These are phyloP conservation scores for Mikania micrantha DNA, from an alignment of 129 eudicot genomes.

Conservation along the genomic window DNA sequence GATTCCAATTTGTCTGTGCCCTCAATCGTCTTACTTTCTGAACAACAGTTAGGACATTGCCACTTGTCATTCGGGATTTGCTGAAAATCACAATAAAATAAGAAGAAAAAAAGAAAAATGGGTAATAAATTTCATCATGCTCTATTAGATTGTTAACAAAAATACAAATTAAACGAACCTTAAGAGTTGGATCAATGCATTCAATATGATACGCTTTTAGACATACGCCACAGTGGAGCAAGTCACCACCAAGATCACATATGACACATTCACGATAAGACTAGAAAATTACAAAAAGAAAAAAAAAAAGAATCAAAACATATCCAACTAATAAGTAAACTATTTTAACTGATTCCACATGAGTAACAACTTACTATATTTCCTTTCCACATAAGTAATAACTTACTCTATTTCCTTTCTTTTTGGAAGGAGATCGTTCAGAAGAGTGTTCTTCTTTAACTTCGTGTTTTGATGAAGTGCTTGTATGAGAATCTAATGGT, in stretches of 20 bases:
- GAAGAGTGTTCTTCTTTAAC: conserved; percentile 26
- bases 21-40: conserved; percentile 30
- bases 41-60: conserved; percentile 67
- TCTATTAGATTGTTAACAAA: neutral
- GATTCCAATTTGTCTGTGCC: conserved; percentile 28
- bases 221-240: conserved; percentile 79
- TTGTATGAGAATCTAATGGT: conserved; percentile 38
- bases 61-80: conserved; percentile 75
- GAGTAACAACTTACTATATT: conserved; percentile 53
- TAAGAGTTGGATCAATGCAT: conserved; percentile 78
- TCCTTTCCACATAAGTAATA: neutral
- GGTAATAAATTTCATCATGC: neutral
- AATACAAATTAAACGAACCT: conserved; percentile 42
- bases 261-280: conserved; percentile 62
- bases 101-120: neutral
- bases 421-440: conserved; percentile 42
- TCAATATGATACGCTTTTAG: conserved; percentile 67
- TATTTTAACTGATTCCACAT: neutral
- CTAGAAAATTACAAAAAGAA: conserved; percentile 29
- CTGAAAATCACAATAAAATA: conserved; percentile 27
- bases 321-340: neutral
- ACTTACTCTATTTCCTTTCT: conserved; percentile 80
- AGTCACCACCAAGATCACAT: conserved; percentile 86
- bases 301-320: neutral
- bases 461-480: conserved; percentile 28